A percentile compares a stretch with the other conserved stretches of the same genome.
Evolutionary conservation across 106 monocot species (phyloP).

Genomic region (Platanthera zijinensis): DNA sequence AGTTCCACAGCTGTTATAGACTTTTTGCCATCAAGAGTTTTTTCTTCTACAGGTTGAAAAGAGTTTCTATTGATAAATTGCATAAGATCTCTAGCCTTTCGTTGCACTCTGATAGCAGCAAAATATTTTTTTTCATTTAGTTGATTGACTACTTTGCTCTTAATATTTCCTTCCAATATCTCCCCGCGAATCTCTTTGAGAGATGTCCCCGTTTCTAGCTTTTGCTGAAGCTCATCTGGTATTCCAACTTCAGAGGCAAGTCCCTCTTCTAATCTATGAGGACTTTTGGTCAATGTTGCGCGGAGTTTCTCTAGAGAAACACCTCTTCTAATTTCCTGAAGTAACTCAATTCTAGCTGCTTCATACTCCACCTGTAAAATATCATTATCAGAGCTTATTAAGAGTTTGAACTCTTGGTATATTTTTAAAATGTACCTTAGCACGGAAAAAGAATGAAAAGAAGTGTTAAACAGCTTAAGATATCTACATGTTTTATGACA

Average conservation of each 20-base stretch:
- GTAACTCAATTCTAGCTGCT: slow-evolving; percentile 63
- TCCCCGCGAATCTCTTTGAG: slow-evolving; percentile 45
- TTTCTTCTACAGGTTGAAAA: slow-evolving; percentile 20
- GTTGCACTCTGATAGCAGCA: slow-evolving; percentile 49
- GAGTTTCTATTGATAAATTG: slow-evolving; percentile 47
- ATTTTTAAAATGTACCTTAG: not conserved
- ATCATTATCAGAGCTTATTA: not conserved
- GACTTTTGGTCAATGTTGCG: slow-evolving; percentile 37
- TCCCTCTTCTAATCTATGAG: slow-evolving; percentile 16
- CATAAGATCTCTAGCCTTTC: slow-evolving; percentile 64
- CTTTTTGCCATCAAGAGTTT: slow-evolving; percentile 13
- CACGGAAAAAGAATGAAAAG: not conserved
- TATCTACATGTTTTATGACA: no score
- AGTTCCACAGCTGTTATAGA: slow-evolving; percentile 38
- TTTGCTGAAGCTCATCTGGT: slow-evolving; percentile 51
- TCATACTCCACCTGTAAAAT: slow-evolving; percentile 79
- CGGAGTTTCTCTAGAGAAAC: slow-evolving; percentile 62
- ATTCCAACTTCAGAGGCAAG: slow-evolving; percentile 17
- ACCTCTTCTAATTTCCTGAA: slow-evolving; percentile 65
- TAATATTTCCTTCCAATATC: slow-evolving; percentile 54
- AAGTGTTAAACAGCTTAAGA: not conserved
- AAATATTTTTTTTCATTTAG: slow-evolving; percentile 59
- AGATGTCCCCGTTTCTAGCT: slow-evolving; percentile 62
- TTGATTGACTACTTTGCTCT: slow-evolving; percentile 53
- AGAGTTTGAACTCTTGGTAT: not conserved